Evolutionary conservation across 2,329 filamentous ascomycete genomes (phyloP), one percentile per base, ranked within the genome.

Genomic region (Trichophyton schoenleinii): DNA sequence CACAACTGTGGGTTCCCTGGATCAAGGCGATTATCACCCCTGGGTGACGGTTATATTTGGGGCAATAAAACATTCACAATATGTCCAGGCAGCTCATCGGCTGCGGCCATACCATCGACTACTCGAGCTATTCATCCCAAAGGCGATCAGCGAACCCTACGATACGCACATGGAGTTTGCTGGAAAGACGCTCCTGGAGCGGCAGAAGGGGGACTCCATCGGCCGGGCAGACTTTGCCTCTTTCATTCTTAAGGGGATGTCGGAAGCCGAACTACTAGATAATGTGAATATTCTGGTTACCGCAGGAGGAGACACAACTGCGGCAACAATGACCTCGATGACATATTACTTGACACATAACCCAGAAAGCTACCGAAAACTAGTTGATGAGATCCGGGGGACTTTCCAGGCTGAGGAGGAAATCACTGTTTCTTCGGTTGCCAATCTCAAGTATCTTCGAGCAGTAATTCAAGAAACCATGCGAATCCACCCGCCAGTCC

Each of bases 401-500:
- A 41, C 38, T 11, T 41, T 41, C 11, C 11, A 11, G 11, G 11
- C 15, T 5, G 11, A 41, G 3, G 38, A 41, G 5, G 38, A 41
- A n/a, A 41, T 41, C 38, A n/a, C 38, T n/a, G 38, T n/a, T n/a
- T 41, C 38, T 2, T 41, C 38, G 11, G 15, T n/a, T 3, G 11
- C 15, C 6, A 11, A n/a, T 13, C 38, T 41, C 11, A 41, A 41
- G 38, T 68, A 67, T 49, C 59, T 70, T 3, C 59, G 60, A 3
- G 66, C 66, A 18, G 64, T 67, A 11, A 52, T 67, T 25, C 62
- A 62, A 18, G 68, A 70, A 53, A 57, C 62, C 2, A 34, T 70
- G 25, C 63, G 67, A 6, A 63, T 66, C 5, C 66, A 66, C 49
- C 67, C 68, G 5, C 66, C 67, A 13, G 49, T 68, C 20, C 62